Base-by-base conservation (phyloP, 2,329 filamentous ascomycete species). In the Sporothrix euskadiensis region DNA sequence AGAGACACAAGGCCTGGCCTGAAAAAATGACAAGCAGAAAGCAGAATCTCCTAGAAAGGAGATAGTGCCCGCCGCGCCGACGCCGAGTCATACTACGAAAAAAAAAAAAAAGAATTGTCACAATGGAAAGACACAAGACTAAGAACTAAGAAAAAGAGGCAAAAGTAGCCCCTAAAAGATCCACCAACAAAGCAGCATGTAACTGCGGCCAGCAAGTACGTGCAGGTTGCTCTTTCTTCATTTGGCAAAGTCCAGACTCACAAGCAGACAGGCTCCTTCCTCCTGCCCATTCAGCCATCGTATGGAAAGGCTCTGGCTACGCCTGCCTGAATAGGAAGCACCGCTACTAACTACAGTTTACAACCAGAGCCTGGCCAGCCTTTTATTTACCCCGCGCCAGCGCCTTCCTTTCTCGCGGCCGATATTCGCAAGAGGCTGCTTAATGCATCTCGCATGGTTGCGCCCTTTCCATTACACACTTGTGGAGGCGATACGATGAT, bases 21-120 rank as follows among this genome's bases (percentile, higher is more conserved):
- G 35, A 12, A 59, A 52, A 59, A 44, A 49, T 7, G 41, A 54
- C 52, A 54, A 30, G 19, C 44, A 16, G 30, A 19, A 71, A 59
- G 16, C 19, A 61, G 41, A 61, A 71, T 71, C 41, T 63, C 69
- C 69, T 30, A 71, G 54, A 71, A 71, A 63, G 56, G 69, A 71
- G 56, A 71, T 57, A 35, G 56, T 63, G 66, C 19, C 66, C 30
- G 65, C 30, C 26, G 65, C 44, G 65, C 69, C 35, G 35, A 44
- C 49, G 44, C 30, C 66, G 66, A 69, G 49, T 69, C 66, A 69
- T 69, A 54, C 49, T 35, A 22, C 47, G 41, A 68, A 49, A 22
- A 68, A 68, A 68, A 49, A 68, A 49, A 22, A 52, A 68, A 68
- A 49, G 41, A 68, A 68, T 66, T 66, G 63, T 68, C 26, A 54